phyloP scores from a whole-genome alignment of 305 asterid genomes.

The Rubia balearica region DNA sequence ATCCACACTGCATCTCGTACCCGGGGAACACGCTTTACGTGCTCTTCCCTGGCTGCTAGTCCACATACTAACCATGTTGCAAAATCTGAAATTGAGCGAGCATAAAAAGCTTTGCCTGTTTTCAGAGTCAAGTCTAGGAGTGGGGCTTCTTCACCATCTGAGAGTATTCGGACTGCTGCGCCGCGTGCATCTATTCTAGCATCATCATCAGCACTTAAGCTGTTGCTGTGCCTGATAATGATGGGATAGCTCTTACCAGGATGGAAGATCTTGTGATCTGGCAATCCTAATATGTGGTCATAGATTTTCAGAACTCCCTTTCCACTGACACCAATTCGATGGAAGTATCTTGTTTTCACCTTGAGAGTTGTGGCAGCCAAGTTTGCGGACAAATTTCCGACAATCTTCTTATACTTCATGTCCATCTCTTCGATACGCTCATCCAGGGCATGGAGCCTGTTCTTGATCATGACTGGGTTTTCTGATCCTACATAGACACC shows the following conservation, averaged over 20 bases:
- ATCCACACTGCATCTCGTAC: slow-evolving; percentile 78
- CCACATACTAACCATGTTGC: slow-evolving; percentile 85
- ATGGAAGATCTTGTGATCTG: slow-evolving; percentile 53
- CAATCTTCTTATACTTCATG: slow-evolving; percentile 55
- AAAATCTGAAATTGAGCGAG: slow-evolving; percentile 67
- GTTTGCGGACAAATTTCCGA: slow-evolving; percentile 80
- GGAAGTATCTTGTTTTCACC: slow-evolving; percentile 75
- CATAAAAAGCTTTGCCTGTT: slow-evolving; percentile 78
- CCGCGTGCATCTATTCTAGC: slow-evolving; percentile 86
- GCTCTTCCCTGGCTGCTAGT: slow-evolving; percentile 62
- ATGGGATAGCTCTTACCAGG: slow-evolving; percentile 53
- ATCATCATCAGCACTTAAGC: slow-evolving; percentile 89
- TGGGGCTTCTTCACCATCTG: slow-evolving; percentile 33
- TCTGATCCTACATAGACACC: slow-evolving; percentile 83
- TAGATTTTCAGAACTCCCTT: slow-evolving; percentile 53
- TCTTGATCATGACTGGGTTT: slow-evolving; percentile 67
- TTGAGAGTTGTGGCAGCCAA: slow-evolving; percentile 79
- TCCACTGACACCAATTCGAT: slow-evolving; percentile 69
- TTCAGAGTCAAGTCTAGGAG: slow-evolving; percentile 70
- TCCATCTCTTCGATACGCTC: slow-evolving; percentile 87
- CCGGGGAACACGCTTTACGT: slow-evolving; percentile 59
- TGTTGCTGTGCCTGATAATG: slow-evolving; percentile 75
- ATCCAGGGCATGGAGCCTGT: slow-evolving; percentile 54
- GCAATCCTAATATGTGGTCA: slow-evolving; percentile 53
- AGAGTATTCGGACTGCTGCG: slow-evolving; percentile 61